Conservation (phyloP, 1,284 basidiomycete genomes). For the Cryptococcus sp. region DNA sequence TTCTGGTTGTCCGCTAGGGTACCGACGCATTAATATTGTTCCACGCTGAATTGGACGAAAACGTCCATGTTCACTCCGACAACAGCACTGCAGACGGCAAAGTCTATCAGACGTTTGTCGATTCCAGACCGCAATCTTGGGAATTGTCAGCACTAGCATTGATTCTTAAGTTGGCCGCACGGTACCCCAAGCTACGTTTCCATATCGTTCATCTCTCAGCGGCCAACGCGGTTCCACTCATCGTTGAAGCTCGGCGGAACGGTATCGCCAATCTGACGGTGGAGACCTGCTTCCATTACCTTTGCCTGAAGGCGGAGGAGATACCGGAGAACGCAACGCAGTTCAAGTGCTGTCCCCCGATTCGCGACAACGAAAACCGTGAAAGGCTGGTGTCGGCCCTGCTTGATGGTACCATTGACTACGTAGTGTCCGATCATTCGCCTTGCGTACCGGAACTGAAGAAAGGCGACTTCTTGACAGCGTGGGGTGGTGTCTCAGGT, state of each 20-base stretch:
- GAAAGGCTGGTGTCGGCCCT: conserved; percentile 77
- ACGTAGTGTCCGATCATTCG: conserved; percentile 89
- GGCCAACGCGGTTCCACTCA: conserved; percentile 70
- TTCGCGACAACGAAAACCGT: conserved; percentile 71
- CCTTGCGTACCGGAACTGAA: conserved; percentile 83
- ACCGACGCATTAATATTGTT: conserved; percentile 73
- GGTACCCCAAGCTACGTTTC: conserved; percentile 69
- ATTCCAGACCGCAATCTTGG: conserved; percentile 73
- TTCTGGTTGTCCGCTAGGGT: conserved; percentile 55
- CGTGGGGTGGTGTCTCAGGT: conserved; percentile 90
- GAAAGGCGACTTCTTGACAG: conserved; percentile 75
- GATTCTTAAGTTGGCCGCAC: conserved; percentile 65
- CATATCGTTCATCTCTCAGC: conserved; percentile 94
- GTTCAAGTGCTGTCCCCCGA: conserved; percentile 90
- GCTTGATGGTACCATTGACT: conserved; percentile 77
- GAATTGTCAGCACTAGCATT: conserved; percentile 76
- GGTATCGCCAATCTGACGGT: conserved; percentile 65
- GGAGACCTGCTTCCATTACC: conserved; percentile 94
- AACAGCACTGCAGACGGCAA: conserved; percentile 7
- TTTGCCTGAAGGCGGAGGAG: conserved; percentile 57
- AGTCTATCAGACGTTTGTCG: conserved; percentile 75
- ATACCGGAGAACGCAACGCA: conserved; percentile 59
- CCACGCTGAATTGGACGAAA: conserved; percentile 76
- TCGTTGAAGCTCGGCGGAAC: conserved; percentile 66
- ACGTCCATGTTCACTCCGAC: conserved; percentile 15